Conservation (phyloP, 805 yeast species). For the Maudiozyma turicensis region DNA sequence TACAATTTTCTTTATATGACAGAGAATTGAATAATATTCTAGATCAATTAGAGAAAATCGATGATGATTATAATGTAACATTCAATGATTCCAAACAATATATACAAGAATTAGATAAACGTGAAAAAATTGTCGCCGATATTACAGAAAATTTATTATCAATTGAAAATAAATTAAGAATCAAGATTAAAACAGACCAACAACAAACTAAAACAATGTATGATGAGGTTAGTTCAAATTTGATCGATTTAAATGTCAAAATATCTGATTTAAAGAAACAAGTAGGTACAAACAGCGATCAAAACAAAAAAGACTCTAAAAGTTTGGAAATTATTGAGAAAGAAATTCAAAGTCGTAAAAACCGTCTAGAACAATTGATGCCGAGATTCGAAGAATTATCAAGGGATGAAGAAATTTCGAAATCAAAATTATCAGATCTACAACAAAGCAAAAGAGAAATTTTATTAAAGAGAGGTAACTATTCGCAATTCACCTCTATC, state of each 20-base stretch:
- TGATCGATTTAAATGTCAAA: conserved; percentile 42
- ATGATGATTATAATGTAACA: conserved; percentile 43
- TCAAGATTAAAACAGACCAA: conserved; percentile 45
- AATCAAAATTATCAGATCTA: conserved; percentile 32
- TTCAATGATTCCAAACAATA: conserved; percentile 45
- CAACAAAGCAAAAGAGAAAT: conserved; percentile 48
- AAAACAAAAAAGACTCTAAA: conserved; percentile 20
- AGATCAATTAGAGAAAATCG: conserved; percentile 50
- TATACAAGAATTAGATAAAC: conserved; percentile 46
- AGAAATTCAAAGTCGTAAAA: conserved; percentile 31
- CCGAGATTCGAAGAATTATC: conserved; percentile 37
- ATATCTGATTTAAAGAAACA: conserved; percentile 35
- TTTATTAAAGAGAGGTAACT: conserved; percentile 63
- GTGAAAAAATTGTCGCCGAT: conserved; percentile 44
- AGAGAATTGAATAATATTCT: conserved; percentile 61
- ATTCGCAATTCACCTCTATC: conserved; percentile 44
- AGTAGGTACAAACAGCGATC: conserved; percentile 26
- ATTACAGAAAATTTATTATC: conserved; percentile 38
- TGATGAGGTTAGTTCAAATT: conserved; percentile 37
- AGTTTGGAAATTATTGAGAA: conserved; percentile 20
- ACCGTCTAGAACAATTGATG: conserved; percentile 27
- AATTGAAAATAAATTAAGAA: conserved; percentile 39
- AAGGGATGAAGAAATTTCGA: conserved; percentile 33
- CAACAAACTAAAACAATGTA: conserved; percentile 42
- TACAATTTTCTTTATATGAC: conserved; percentile 68